Evolutionary conservation across 805 yeast genomes (phyloP), one percentile per base, ranked within the genome.

Genomic region (Candida ovalis): DNA sequence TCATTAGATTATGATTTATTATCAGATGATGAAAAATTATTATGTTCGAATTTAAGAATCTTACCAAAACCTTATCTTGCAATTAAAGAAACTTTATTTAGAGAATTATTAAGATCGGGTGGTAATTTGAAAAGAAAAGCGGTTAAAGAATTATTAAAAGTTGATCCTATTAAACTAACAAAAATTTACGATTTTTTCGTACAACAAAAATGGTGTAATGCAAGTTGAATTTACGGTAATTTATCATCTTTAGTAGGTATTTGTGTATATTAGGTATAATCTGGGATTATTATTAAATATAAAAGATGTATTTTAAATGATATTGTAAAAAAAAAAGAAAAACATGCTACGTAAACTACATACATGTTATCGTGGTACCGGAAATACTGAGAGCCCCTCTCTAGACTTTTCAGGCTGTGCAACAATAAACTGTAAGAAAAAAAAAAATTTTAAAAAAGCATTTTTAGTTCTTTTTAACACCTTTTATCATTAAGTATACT

Each of bases 61-160:
- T 69, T 86, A 48, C 99, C 99, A 15, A 92, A 94, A 64, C 96
- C 98, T 3, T 94, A 92, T 61, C 71, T 94, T 51, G 96, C 96
- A 2, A 88, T 94, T 54, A 94, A 94, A 62, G 96, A 88, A 63
- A 81, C 88, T 3, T 67, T 94, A 47, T 89, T 94, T 73, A 80
- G 95, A 57, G 97, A 91, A 62, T 80, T 95, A 28, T 71, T 91
- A 36, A 82, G 88, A 55, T 83, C 86, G 39, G 96, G 96, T 36
- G 98, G 98, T 4, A 69, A 77, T 6, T 65, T 94, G 60, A 88
- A 88, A 70, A 85, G 87, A 68, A 84, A 88, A 60, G 83, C 85
- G 17, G 94, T 96, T n/a, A 77, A 90, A 57, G 96, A 86, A 49
- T 70, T 89, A 48, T 70, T 88, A 51, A 86, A 88, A 60, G 82